Evolutionary conservation across 306 rosid genomes (phyloP).

Genomic region (Arachis stenosperma): DNA sequence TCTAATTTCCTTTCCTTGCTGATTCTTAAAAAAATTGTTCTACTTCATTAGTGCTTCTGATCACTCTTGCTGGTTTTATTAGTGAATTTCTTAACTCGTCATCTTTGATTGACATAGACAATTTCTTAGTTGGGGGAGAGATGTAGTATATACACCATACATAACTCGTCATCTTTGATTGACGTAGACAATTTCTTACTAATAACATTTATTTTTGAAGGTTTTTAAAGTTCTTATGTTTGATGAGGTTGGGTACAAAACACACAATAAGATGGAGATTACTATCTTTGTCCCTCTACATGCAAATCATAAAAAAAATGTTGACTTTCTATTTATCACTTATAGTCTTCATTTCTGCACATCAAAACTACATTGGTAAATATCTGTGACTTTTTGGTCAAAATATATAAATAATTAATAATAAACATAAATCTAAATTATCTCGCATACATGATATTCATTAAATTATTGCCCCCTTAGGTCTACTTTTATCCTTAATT

Average conservation of each 20-base stretch:
- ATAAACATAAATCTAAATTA: no score
- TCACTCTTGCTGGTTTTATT: no score
- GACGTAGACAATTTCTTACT: slow-evolving; percentile 9
- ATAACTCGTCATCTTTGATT: slow-evolving; percentile 1
- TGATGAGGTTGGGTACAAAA: not conserved
- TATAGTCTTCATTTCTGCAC: not conserved
- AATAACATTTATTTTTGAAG: not conserved
- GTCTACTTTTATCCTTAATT: not conserved
- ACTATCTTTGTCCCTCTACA: not conserved
- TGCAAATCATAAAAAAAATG: not conserved
- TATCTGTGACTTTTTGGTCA: no score
- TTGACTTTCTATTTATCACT: not conserved
- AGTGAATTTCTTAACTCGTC: no score
- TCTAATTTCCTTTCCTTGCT: no score
- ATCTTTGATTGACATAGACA: no score
- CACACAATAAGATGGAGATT: not conserved
- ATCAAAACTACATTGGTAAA: not conserved
- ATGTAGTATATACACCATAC: not conserved
- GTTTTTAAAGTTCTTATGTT: not conserved
- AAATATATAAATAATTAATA: no score
- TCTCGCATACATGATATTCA: not conserved
- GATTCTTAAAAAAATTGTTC: no score
- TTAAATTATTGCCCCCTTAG: not conserved
- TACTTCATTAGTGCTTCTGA: no score
- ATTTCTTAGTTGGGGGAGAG: not conserved